phyloP scores from a whole-genome alignment of 495 filamentous ascomycete genomes.

The Amorphotheca resinae region DNA sequence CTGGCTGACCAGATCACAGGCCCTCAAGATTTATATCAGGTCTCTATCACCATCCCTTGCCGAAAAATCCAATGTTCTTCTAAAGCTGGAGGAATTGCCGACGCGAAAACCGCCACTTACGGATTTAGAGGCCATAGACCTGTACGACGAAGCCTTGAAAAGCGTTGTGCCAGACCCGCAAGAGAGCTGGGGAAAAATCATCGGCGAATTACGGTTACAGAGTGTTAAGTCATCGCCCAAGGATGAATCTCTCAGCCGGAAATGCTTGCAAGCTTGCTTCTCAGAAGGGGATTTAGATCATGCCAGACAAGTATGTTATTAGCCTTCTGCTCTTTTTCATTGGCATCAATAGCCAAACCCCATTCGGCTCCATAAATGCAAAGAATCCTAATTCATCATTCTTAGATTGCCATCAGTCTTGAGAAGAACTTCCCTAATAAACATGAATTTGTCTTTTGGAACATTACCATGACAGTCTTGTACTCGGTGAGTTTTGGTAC shows the following conservation, averaged over 20 bases:
- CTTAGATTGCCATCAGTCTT: constrained; percentile 19
- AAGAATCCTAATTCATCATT: background rate
- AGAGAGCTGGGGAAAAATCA: constrained; percentile 20
- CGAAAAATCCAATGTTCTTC: constrained; percentile 39
- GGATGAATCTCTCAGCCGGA: constrained; percentile 34
- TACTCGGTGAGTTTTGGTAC: constrained; percentile 14
- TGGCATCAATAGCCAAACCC: background rate
- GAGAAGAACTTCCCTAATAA: constrained; percentile 20
- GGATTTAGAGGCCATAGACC: constrained; percentile 14
- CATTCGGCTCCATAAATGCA: background rate
- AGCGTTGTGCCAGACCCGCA: constrained; percentile 5
- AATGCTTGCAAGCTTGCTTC: constrained; percentile 39
- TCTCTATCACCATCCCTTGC: constrained; percentile 6
- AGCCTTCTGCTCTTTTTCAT: background rate
- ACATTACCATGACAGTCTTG: constrained; percentile 18
- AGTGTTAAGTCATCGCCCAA: constrained; percentile 39
- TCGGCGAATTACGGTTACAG: constrained; percentile 37
- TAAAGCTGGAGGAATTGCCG: constrained; percentile 20
- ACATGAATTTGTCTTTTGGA: constrained; percentile 20
- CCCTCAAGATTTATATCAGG: constrained; percentile 18
- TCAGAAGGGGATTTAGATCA: constrained; percentile 38
- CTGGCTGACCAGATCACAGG: too few species aligned
- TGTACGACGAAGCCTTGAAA: constrained; percentile 17
- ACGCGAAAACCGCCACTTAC: constrained; percentile 14
- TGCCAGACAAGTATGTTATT: constrained; percentile 36